Percentiles rank a stretch among this genome's conserved stretches.
phyloP scores from a whole-genome alignment of 768 basidiomycete genomes.

The Lactarius trivialis region DNA sequence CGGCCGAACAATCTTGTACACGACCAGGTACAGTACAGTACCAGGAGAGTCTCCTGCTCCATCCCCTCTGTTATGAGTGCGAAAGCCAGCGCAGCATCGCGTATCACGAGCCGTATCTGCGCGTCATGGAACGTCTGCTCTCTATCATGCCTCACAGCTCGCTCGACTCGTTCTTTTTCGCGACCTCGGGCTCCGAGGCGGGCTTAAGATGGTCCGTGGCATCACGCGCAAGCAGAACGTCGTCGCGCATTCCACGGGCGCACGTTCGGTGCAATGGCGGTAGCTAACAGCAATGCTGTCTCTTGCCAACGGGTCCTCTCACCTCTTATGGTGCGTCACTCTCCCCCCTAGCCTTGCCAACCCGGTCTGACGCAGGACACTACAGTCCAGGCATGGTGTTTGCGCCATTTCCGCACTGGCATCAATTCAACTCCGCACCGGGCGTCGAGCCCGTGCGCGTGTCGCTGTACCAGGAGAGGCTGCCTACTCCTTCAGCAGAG shows the following conservation, averaged over 20 bases:
- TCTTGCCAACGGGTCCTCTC: constrained; percentile 78
- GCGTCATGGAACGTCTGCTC: constrained; percentile 77
- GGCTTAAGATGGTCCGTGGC: constrained; percentile 74
- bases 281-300: constrained; percentile 93
- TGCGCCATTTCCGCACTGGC: constrained; percentile 90
- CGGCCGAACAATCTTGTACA: constrained; percentile 79
- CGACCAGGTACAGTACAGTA: constrained; percentile 54
- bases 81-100: constrained; percentile 75
- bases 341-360: background rate
- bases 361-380: background rate
- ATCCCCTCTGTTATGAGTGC: background rate
- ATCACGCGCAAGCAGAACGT: constrained; percentile 82
- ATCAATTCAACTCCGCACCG: constrained; percentile 59
- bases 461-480: constrained; percentile 74
- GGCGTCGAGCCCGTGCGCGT: constrained; percentile 49
- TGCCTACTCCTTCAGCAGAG: constrained; percentile 77
- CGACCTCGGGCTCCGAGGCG: constrained; percentile 93
- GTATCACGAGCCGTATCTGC: constrained; percentile 79
- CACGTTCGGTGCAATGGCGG: constrained; percentile 87
- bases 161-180: constrained; percentile 93
- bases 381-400: constrained; percentile 76
- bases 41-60: background rate
- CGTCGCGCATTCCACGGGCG: constrained; percentile 86
- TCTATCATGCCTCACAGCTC: constrained; percentile 89
- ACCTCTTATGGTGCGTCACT: constrained; percentile 84